Base-by-base conservation (phyloP, 441 rosid species). In the Metrosideros polymorpha region DNA sequence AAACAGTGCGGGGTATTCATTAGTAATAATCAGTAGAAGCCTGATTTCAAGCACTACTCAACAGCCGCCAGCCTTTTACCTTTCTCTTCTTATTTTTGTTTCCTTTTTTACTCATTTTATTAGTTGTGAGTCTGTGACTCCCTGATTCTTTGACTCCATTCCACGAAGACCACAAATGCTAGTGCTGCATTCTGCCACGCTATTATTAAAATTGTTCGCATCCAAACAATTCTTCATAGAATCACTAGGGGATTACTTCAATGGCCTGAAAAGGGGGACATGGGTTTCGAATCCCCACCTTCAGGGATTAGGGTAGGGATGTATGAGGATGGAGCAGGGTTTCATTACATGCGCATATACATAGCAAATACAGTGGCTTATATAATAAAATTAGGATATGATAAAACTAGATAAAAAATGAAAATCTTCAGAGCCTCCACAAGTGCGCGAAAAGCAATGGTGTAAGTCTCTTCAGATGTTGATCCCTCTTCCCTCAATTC, bases 401-500 rank as follows among this genome's bases (percentile, higher is more conserved):
- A n/a, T n/a, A n/a, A n/a, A n/a, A n/a, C n/a, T n/a, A n/a, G n/a
- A n/a, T n/a, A n/a, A n/a, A n/a, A n/a, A n/a, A n/a, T n/a, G n/a
- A n/a, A n/a, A n/a, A n/a, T n/a, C n/a, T n/a, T 87, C 51, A 87
- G 71, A 84, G 88, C 54, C 52, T 87, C 88, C 53, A 75, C 83
- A n/a, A 84, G 84, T 27, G 86, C 86, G 47, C 86, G 88, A 76
- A 87, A 84, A 54, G 86, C 88, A 54, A 87, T 87, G 83, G 85
- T 39, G 39, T 87, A 84, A 30, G 84, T 59, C 79, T 87, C 86
- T 84, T 87, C 88, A 56, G 88, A 84, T 75, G 76, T 45, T 49
- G 86, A 87, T 27, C 88, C 88, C 84, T 84, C 88, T 55, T 87
- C 88, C 47, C 88, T 87, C 86, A 87, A 84, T 76, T 84, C 84